Conservation (phyloP, 306 rosid species). For the Begonia masoniana region DNA sequence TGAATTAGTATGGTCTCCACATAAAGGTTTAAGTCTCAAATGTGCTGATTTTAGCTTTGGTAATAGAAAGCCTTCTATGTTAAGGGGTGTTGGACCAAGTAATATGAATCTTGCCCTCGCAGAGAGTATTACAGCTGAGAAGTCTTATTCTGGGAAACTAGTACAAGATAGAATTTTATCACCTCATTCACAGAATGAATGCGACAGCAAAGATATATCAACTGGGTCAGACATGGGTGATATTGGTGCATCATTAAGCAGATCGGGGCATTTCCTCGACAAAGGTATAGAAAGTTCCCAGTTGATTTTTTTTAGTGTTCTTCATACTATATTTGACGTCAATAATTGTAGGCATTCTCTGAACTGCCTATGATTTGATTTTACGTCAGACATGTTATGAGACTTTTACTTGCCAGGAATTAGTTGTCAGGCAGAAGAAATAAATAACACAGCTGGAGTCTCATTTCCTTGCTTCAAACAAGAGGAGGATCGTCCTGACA, state of each 20-base stretch:
- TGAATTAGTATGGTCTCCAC: conserved; percentile 90
- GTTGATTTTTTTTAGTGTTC: too few species aligned
- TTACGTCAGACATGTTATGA: not conserved
- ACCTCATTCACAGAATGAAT: conserved; percentile 13
- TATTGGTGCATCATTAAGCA: too few species aligned
- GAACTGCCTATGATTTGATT: too few species aligned
- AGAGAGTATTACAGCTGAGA: conserved; percentile 22
- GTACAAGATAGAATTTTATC: conserved; percentile 2
- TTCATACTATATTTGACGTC: too few species aligned
- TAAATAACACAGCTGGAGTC: conserved; percentile 10
- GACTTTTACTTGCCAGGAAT: conserved; percentile 25
- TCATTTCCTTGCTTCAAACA: conserved; percentile 13
- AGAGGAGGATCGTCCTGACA: conserved; percentile 14
- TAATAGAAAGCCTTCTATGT: conserved; percentile 21
- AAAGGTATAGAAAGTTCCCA: too few species aligned
- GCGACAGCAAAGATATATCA: too few species aligned
- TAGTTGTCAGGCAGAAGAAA: conserved; percentile 20
- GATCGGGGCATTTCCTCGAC: too few species aligned
- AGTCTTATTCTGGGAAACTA: conserved; percentile 4
- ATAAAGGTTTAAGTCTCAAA: conserved; percentile 50
- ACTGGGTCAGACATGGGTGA: too few species aligned
- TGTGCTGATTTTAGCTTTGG: conserved; percentile 42
- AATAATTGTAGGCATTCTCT: too few species aligned
- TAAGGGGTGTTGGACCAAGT: conserved; percentile 40
- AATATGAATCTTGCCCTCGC: conserved; percentile 37